phyloP scores from a whole-genome alignment of 306 rosid species.

The Abrus pulchellus region DNA sequence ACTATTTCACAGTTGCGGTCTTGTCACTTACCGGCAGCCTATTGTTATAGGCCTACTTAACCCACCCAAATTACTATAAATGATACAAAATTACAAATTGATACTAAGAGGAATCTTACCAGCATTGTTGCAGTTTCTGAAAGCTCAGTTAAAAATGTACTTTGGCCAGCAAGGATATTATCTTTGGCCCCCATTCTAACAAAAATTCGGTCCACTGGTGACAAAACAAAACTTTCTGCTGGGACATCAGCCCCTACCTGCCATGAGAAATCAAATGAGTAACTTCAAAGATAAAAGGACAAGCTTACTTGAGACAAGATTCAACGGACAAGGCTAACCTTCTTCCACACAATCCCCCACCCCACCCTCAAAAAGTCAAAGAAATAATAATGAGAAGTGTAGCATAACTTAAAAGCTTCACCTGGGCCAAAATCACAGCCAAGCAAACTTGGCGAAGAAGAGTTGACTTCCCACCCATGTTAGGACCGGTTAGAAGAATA shows the following conservation, averaged over 20 bases:
- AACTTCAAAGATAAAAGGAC: slow-evolving; percentile 35
- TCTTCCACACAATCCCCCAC: background rate
- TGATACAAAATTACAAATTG: slow-evolving; percentile 22
- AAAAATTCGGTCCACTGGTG: slow-evolving; percentile 88
- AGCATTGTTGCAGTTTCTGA: slow-evolving; percentile 95
- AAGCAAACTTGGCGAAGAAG: slow-evolving; percentile 98
- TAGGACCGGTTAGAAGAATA: slow-evolving; percentile 94
- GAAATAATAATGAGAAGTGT: slow-evolving; percentile 37
- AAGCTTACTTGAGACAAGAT: slow-evolving; percentile 24
- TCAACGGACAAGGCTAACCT: slow-evolving; percentile 8
- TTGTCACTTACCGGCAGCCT: background rate
- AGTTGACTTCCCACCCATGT: slow-evolving; percentile 99
- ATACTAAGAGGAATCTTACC: slow-evolving; percentile 63
- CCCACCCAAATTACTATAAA: slow-evolving; percentile 15
- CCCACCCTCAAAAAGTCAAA: background rate
- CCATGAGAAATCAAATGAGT: slow-evolving; percentile 44
- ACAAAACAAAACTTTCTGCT: slow-evolving; percentile 85
- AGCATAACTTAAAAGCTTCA: slow-evolving; percentile 44
- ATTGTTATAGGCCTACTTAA: slow-evolving; percentile 14
- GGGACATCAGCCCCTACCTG: slow-evolving; percentile 98
- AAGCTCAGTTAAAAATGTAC: slow-evolving; percentile 95
- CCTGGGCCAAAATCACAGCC: slow-evolving; percentile 95
- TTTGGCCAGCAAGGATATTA: slow-evolving; percentile 97
- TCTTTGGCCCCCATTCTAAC: slow-evolving; percentile 98
- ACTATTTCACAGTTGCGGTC: background rate